These are phyloP conservation scores for Hansfordia pulvinata DNA, from an alignment of 2,329 filamentous ascomycete genomes.

Conservation along the genomic window DNA sequence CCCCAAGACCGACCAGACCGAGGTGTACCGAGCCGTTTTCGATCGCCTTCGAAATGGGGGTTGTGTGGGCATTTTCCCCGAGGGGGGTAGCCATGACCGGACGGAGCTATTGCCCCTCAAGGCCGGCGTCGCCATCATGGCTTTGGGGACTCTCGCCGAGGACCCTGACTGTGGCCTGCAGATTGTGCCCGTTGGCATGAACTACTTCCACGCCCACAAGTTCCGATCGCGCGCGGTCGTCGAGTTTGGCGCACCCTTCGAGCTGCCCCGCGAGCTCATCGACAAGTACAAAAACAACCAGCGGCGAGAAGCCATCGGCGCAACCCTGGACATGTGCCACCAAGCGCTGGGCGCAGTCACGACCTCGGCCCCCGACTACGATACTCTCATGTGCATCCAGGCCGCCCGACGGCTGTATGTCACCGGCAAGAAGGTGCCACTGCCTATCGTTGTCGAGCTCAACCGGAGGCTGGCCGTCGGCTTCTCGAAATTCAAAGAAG, in stretches of 20 bases:
- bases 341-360: conserved; percentile 78
- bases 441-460: conserved; percentile 86
- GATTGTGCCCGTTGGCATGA: conserved; percentile 96
- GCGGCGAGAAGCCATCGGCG: conserved; percentile 73
- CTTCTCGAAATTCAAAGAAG: conserved; percentile 85
- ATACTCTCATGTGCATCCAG: conserved; percentile 94
- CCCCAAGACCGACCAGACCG: conserved; percentile 85
- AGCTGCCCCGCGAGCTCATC: conserved; percentile 71
- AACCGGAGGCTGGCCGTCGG: conserved; percentile 84
- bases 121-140: conserved; percentile 97
- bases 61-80: conserved; percentile 92
- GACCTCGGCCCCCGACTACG: conserved; percentile 84
- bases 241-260: conserved; percentile 84
- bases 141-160: conserved; percentile 74
- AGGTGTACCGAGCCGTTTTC: conserved; percentile 90
- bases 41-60: conserved; percentile 67
- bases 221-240: conserved; percentile 92
- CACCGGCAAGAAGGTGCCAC: conserved; percentile 81
- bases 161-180: conserved; percentile 79
- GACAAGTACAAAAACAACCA: conserved; percentile 75
- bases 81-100: conserved; percentile 91
- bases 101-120: conserved; percentile 86
- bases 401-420: conserved; percentile 87
- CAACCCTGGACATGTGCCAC: conserved; percentile 76
- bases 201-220: conserved; percentile 98